These are phyloP conservation scores for Trametes maxima DNA, from an alignment of 768 basidiomycete genomes.

Conservation along the genomic window DNA sequence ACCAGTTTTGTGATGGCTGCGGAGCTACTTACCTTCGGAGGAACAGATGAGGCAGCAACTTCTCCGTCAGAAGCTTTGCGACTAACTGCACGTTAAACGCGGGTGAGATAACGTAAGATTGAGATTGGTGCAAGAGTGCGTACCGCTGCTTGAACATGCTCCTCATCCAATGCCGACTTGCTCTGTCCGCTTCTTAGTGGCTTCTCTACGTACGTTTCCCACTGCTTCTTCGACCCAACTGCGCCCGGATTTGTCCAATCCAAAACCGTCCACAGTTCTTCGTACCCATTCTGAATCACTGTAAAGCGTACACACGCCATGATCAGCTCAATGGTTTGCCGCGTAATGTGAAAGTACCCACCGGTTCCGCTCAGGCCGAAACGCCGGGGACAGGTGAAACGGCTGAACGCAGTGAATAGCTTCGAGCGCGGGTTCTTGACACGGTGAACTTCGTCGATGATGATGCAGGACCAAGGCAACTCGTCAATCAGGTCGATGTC, in stretches of 20 bases:
- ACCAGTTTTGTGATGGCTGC: neutral
- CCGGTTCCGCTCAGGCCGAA: slow-evolving; percentile 87
- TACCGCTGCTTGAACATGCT: slow-evolving; percentile 57
- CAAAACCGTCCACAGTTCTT: slow-evolving; percentile 89
- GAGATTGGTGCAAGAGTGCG: slow-evolving; percentile 17
- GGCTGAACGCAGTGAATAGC: slow-evolving; percentile 68
- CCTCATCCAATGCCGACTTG: slow-evolving; percentile 60
- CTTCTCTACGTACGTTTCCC: slow-evolving; percentile 70
- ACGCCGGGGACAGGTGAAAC: slow-evolving; percentile 62
- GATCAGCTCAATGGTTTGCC: neutral
- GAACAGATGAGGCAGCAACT: slow-evolving; percentile 82
- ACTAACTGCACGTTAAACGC: slow-evolving; percentile 45
- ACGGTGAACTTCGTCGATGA: slow-evolving; percentile 90
- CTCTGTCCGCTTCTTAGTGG: slow-evolving; percentile 74
- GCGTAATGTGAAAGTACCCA: slow-evolving; percentile 26
- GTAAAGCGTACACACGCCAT: slow-evolving; percentile 15
- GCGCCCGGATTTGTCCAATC: slow-evolving; percentile 89
- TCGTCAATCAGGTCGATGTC: slow-evolving; percentile 71
- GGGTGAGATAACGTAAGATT: neutral
- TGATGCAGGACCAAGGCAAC: slow-evolving; percentile 70
- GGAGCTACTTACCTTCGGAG: slow-evolving; percentile 59
- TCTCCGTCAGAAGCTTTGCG: slow-evolving; percentile 61
- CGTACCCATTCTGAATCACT: slow-evolving; percentile 86
- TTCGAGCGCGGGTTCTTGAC: slow-evolving; percentile 79
- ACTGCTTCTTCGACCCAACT: slow-evolving; percentile 73